Evolutionary conservation across 495 filamentous ascomycete species (phyloP).

Genomic region (Diplogelasinospora grovesii): DNA sequence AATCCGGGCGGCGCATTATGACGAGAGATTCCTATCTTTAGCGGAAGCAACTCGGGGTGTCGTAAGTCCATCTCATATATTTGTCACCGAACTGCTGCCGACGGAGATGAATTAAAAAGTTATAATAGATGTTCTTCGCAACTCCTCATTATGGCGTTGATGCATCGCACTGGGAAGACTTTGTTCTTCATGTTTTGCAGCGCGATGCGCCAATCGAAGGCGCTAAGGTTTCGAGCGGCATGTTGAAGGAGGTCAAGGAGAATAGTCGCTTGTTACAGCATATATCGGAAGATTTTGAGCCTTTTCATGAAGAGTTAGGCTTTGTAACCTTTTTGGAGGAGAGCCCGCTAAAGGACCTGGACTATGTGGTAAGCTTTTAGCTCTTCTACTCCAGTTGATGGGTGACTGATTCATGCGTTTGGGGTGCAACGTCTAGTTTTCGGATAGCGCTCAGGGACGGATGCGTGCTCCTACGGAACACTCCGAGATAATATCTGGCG

Average conservation of each 20-base stretch:
- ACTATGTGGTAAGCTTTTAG: neutral
- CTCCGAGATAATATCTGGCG: neutral
- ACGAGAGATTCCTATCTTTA: neutral
- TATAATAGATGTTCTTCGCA: conserved; percentile 13
- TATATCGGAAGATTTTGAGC: conserved; percentile 4
- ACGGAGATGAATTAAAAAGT: neutral
- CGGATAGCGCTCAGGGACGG: conserved; percentile 2
- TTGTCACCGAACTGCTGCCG: neutral
- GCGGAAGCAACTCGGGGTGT: conserved; percentile 9
- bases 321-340: conserved; percentile 10
- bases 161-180: neutral
- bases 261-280: conserved; percentile 3
- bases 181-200: conserved; percentile 2
- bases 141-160: conserved; percentile 7
- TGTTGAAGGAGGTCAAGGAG: conserved; percentile 1
- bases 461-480: neutral
- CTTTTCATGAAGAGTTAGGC: conserved; percentile 2
- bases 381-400: neutral
- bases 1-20: neutral
- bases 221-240: conserved; percentile 1
- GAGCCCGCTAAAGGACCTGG: neutral
- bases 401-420: neutral
- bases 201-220: neutral
- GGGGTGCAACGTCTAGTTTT: neutral
- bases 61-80: conserved; percentile 3